Conservation (phyloP, 169 alveolate genomes). For the Cryptosporidium sp. region DNA sequence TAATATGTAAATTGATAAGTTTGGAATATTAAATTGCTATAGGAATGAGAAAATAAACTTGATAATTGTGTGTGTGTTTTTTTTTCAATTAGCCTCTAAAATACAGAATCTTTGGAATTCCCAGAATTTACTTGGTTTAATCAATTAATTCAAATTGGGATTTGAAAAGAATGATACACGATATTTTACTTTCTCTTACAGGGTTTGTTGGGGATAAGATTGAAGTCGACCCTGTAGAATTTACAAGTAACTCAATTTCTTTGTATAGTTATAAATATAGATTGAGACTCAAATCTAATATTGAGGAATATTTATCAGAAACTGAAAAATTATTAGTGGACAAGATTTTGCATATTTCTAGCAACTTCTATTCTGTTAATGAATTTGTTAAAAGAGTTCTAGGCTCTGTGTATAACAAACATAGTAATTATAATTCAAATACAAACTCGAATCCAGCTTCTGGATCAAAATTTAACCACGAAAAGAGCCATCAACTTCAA, state of each 20-base stretch:
- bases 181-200: conserved; percentile 41
- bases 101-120: not conserved
- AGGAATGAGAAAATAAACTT: not conserved
- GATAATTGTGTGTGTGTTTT: too few relatives aligned
- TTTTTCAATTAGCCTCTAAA: not conserved
- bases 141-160: not conserved
- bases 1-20: too few relatives aligned
- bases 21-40: not conserved
- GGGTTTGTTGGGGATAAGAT: conserved; percentile 47
- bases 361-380: conserved; percentile 54
- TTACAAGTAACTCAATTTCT: conserved; percentile 20
- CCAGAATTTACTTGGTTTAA: not conserved
- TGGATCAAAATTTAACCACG: not conserved
- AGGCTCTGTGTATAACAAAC: conserved; percentile 8
- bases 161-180: conserved; percentile 35
- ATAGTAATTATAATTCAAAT: not conserved
- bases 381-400: conserved; percentile 30
- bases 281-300: conserved; percentile 6
- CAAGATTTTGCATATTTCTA: conserved; percentile 28
- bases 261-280: conserved; percentile 34
- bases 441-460: not conserved
- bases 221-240: conserved; percentile 36
- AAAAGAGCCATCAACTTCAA: not conserved
- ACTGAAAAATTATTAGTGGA: conserved; percentile 27
- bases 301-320: conserved; percentile 21